Evolutionary conservation across 2,329 filamentous ascomycete species (phyloP).

Genomic region (Graphiopsis chlorocephala): DNA sequence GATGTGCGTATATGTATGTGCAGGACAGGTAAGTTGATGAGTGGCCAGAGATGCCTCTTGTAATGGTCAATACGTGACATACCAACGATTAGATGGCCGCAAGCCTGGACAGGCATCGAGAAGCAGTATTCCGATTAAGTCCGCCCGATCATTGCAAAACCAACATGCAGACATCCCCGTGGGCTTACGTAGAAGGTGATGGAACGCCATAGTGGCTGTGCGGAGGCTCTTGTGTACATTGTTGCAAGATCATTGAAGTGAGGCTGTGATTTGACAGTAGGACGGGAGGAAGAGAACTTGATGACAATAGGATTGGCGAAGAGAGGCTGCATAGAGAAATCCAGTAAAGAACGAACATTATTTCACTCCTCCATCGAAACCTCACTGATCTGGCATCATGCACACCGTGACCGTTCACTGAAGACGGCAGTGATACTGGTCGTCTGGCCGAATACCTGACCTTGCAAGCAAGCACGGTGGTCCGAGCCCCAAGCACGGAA

Average conservation of each 20-base stretch:
- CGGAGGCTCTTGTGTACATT: too few species aligned
- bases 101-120: not conserved
- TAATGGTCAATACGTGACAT: not conserved
- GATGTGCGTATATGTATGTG: not conserved
- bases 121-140: too few species aligned
- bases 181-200: too few species aligned
- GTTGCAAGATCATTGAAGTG: not conserved
- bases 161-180: too few species aligned
- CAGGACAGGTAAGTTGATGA: not conserved
- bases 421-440: not conserved
- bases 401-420: not conserved
- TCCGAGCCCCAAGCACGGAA: conserved; percentile 1
- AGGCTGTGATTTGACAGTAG: not conserved
- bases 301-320: not conserved
- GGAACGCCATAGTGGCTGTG: not conserved
- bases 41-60: too few species aligned
- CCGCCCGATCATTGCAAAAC: too few species aligned
- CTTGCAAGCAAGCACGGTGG: not conserved
- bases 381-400: not conserved
- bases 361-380: not conserved
- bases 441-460: not conserved
- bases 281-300: not conserved
- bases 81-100: not conserved
- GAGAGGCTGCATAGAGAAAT: not conserved
- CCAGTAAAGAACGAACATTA: not conserved